Evolutionary conservation across 345 rosid genomes (phyloP).

Genomic region (Salix suchowensis): DNA sequence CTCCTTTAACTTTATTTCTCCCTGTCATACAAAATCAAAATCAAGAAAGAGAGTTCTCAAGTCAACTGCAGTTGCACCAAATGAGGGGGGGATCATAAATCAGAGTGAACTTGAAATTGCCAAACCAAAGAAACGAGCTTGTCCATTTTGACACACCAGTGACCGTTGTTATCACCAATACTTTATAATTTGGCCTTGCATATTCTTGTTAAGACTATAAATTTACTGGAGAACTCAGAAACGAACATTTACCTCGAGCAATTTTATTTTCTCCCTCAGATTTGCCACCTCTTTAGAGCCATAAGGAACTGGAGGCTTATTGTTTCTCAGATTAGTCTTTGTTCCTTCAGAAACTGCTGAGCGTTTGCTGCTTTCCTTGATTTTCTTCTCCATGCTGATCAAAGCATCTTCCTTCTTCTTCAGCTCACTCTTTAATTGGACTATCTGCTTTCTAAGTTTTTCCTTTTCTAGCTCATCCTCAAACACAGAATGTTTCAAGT

Average conservation of each 20-base stretch:
- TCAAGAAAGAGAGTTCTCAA: background rate
- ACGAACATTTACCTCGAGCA: constrained; percentile 53
- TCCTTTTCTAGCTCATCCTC: constrained; percentile 64
- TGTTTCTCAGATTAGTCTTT: constrained; percentile 37
- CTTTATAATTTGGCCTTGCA: background rate
- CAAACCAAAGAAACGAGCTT: background rate
- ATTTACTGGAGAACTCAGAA: background rate
- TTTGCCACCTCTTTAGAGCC: constrained; percentile 48
- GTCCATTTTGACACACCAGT: background rate
- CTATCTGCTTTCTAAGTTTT: constrained; percentile 52
- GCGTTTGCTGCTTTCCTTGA: constrained; percentile 35
- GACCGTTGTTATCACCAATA: background rate
- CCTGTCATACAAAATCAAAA: constrained; percentile 39
- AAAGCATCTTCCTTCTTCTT: constrained; percentile 59
- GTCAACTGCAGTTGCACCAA: background rate
- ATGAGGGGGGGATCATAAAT: background rate
- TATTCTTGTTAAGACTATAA: background rate
- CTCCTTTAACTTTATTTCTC: constrained; percentile 57
- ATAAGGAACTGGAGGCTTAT: constrained; percentile 35
- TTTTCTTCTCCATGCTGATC: constrained; percentile 47
- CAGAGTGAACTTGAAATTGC: background rate
- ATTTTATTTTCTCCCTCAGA: constrained; percentile 54
- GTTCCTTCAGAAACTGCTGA: constrained; percentile 32
- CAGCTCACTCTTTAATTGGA: constrained; percentile 54
- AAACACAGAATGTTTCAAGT: constrained; percentile 40